Conservation (phyloP, 2,329 filamentous ascomycete genomes). For the Talaromyces pinophilus region DNA sequence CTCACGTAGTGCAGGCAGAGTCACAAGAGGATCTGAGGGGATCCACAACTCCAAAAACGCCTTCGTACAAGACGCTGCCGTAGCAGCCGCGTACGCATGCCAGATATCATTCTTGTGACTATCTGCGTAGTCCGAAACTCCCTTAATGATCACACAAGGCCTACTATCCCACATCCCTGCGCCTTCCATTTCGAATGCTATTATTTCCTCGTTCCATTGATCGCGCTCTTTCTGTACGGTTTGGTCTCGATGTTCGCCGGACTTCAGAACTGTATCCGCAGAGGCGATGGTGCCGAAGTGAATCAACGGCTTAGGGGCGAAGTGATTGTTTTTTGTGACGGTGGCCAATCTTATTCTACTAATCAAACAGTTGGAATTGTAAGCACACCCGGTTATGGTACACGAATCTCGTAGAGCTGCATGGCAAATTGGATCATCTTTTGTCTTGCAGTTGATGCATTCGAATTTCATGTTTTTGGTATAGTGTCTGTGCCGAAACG, state of each 20-base stretch:
- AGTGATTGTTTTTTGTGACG: not conserved
- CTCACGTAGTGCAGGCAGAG: not conserved
- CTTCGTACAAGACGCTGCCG: constrained; percentile 23
- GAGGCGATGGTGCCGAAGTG: constrained; percentile 18
- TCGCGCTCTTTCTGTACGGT: constrained; percentile 5
- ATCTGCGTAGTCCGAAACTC: constrained; percentile 25
- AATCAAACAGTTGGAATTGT: not conserved
- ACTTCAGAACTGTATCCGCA: constrained; percentile 14
- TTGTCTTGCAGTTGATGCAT: constrained; percentile 5
- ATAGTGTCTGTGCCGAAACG: constrained; percentile 16
- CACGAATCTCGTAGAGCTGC: constrained; percentile 8
- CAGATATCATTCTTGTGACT: constrained; percentile 25
- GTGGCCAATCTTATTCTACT: not conserved
- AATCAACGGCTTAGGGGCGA: not conserved
- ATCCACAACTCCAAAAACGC: constrained; percentile 20
- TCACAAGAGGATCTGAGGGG: constrained; percentile 12
- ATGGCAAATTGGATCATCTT: constrained; percentile 6
- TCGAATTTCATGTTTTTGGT: not conserved
- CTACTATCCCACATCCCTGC: constrained; percentile 20
- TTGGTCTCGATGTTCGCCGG: constrained; percentile 14
- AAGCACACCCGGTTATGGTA: not conserved
- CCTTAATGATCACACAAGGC: constrained; percentile 22
- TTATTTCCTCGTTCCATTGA: not conserved
- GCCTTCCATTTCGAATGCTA: constrained; percentile 21
- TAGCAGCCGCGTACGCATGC: constrained; percentile 25